These are phyloP conservation scores for Pleomassaria siparia DNA, from an alignment of 2,329 filamentous ascomycete genomes.

Conservation along the genomic window DNA sequence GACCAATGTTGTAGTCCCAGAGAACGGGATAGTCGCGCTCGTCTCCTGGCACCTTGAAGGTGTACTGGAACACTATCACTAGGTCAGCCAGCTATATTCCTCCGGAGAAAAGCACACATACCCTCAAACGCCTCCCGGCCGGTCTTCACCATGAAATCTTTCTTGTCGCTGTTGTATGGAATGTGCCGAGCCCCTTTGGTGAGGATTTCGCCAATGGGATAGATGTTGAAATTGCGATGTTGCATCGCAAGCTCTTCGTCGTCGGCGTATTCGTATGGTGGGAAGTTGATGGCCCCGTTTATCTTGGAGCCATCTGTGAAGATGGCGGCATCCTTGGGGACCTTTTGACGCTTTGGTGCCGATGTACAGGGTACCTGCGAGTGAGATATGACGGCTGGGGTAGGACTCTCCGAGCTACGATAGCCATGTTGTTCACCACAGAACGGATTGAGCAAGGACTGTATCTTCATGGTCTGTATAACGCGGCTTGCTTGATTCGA, in stretches of 20 bases:
- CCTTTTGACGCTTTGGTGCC: conserved; percentile 52
- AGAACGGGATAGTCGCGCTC: conserved; percentile 73
- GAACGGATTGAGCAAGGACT: conserved; percentile 44
- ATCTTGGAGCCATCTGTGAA: conserved; percentile 61
- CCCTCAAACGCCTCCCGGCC: conserved; percentile 87
- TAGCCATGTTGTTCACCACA: conserved; percentile 18
- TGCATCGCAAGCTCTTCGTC: conserved; percentile 59
- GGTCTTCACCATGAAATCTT: conserved; percentile 82
- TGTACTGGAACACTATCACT: conserved; percentile 75
- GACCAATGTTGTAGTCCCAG: conserved; percentile 96
- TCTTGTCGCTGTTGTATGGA: conserved; percentile 93
- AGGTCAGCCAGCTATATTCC: conserved; percentile 12
- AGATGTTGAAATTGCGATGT: conserved; percentile 66
- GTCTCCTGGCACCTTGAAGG: conserved; percentile 68
- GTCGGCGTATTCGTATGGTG: conserved; percentile 65
- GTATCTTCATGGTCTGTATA: conserved; percentile 41
- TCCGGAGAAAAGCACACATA: conserved; percentile 44
- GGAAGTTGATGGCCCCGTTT: conserved; percentile 70
- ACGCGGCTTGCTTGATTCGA: neutral
- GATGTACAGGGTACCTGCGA: conserved; percentile 8
- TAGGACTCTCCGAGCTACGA: conserved; percentile 16
- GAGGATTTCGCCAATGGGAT: conserved; percentile 62
- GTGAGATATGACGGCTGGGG: conserved; percentile 12
- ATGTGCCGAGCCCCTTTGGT: conserved; percentile 64
- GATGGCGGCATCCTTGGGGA: conserved; percentile 65